These are phyloP conservation scores for Schwanniomyces vanrijiae DNA, from an alignment of 805 yeast species.

Conservation along the genomic window DNA sequence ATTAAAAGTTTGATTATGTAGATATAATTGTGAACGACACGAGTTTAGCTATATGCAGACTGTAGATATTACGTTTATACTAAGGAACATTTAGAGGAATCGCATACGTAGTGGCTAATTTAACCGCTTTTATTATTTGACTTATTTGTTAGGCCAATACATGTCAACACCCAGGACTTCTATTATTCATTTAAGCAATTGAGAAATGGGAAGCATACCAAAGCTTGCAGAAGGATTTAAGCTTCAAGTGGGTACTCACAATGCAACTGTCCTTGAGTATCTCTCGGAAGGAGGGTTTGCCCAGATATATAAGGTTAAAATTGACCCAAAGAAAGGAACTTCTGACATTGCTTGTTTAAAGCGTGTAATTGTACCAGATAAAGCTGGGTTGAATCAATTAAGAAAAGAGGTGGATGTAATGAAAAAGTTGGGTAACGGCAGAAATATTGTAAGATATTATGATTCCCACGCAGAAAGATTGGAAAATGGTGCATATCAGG, in stretches of 20 bases:
- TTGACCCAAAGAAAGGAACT: constrained; percentile 45
- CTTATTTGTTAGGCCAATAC: background rate
- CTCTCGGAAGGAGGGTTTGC: constrained; percentile 72
- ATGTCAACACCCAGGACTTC: background rate
- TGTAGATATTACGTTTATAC: background rate
- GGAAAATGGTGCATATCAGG: constrained; percentile 66
- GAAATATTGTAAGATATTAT: constrained; percentile 64
- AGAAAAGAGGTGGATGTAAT: constrained; percentile 79
- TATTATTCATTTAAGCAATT: background rate
- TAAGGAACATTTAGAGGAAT: background rate
- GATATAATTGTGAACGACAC: background rate
- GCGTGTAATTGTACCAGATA: constrained; percentile 71
- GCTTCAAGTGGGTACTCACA: constrained; percentile 43
- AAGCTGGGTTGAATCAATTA: constrained; percentile 61
- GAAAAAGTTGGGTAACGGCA: constrained; percentile 58
- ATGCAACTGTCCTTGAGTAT: constrained; percentile 33
- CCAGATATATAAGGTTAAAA: constrained; percentile 67
- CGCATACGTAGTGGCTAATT: background rate
- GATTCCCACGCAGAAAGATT: constrained; percentile 76
- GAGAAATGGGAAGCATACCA: constrained; percentile 23
- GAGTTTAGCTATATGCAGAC: background rate
- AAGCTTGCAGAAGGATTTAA: constrained; percentile 38
- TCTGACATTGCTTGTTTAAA: constrained; percentile 65
- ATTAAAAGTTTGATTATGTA: no score
- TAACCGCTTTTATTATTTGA: background rate